phyloP scores from a whole-genome alignment of 2,329 filamentous ascomycete genomes.

The Calonectria multiphialidica region DNA sequence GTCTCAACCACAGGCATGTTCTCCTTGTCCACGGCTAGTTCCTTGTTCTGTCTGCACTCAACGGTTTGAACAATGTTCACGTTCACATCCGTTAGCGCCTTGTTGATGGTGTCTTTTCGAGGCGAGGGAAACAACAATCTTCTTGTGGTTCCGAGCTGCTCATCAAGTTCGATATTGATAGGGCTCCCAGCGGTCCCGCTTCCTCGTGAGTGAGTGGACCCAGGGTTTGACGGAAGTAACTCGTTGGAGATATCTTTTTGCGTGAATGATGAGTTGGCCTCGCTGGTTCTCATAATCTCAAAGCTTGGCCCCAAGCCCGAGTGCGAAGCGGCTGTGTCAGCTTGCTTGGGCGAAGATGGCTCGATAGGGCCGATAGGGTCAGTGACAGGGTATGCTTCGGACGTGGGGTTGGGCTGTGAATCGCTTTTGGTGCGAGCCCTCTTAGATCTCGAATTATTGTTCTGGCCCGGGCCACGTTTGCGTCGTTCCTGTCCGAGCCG shows the following conservation, averaged over 20 bases:
- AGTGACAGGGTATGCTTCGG: conserved; percentile 66
- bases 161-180: conserved; percentile 63
- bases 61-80: conserved; percentile 64
- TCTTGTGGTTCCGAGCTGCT: conserved; percentile 68
- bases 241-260: conserved; percentile 19
- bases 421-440: conserved; percentile 64
- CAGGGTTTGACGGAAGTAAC: conserved; percentile 43
- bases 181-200: conserved; percentile 69
- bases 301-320: conserved; percentile 26
- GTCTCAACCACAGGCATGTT: conserved; percentile 60
- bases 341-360: conserved; percentile 47
- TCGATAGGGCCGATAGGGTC: conserved; percentile 65
- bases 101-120: conserved; percentile 72
- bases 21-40: conserved; percentile 56
- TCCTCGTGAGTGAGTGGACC: conserved; percentile 66
- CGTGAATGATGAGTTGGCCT: conserved; percentile 18
- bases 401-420: conserved; percentile 58
- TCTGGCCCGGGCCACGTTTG: conserved; percentile 59
- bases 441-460: conserved; percentile 57
- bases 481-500: conserved; percentile 64
- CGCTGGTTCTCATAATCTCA: not conserved
- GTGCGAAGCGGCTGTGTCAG: conserved; percentile 28
- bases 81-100: conserved; percentile 69
- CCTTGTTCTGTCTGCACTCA: conserved; percentile 53
- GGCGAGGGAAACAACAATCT: conserved; percentile 84